Evolutionary conservation across 2,329 filamentous ascomycete genomes (phyloP).

Genomic region (Albophoma yamanashiensis): DNA sequence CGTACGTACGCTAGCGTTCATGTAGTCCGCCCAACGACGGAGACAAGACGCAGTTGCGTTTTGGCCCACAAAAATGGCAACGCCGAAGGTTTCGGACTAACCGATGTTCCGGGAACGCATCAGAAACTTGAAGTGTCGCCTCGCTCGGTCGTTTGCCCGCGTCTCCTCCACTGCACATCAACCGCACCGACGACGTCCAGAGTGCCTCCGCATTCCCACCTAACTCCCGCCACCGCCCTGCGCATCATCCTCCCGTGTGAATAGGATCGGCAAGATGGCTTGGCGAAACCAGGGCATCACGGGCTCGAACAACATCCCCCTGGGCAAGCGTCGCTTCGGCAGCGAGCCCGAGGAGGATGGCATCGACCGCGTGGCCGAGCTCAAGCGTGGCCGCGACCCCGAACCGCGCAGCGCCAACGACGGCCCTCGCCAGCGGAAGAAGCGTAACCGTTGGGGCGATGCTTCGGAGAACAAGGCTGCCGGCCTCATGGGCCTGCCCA

Average conservation of each 20-base stretch:
- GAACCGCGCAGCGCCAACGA: constrained; percentile 61
- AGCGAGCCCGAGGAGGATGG: constrained; percentile 37
- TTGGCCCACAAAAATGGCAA: too few relatives aligned
- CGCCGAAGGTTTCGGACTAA: background rate
- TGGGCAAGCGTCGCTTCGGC: constrained; percentile 76
- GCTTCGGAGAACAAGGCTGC: constrained; percentile 97
- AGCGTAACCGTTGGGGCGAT: constrained; percentile 98
- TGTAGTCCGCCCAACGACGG: too few relatives aligned
- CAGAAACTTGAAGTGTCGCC: background rate
- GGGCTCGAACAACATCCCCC: constrained; percentile 93
- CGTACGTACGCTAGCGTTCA: too few relatives aligned
- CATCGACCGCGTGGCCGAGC: constrained; percentile 28
- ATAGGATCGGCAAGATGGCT: constrained; percentile 39
- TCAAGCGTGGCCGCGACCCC: constrained; percentile 89
- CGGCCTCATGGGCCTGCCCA: constrained; percentile 92
- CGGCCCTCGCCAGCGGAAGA: constrained; percentile 83
- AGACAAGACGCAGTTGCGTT: too few relatives aligned
- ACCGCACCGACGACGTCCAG: background rate
- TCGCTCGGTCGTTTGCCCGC: too few relatives aligned
- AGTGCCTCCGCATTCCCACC: background rate
- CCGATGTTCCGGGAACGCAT: background rate
- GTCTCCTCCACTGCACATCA: background rate
- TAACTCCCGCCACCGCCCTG: background rate
- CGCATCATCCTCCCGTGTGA: background rate
- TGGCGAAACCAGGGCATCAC: constrained; percentile 78